A percentile compares a stretch with the other conserved stretches of the same genome.
These are phyloP conservation scores for Dentipellis fragilis DNA, from an alignment of 768 basidiomycete species.

Conservation along the genomic window DNA sequence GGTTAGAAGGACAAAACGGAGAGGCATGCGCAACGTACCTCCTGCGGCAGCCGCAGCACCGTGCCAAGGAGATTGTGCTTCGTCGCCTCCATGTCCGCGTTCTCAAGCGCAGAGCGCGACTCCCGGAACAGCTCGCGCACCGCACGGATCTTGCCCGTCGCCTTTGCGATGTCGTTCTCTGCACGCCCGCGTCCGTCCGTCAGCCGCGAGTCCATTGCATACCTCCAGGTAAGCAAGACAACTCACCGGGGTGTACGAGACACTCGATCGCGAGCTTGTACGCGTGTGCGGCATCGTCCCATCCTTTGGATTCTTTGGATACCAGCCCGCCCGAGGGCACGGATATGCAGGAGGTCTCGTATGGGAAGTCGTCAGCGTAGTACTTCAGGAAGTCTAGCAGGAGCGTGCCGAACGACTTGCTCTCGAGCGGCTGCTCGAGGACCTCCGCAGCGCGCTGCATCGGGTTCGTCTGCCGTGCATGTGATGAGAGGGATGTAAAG, in stretches of 20 bases:
- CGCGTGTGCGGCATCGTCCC: slow-evolving; percentile 15
- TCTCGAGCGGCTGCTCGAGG: slow-evolving; percentile 35
- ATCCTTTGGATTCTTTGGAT: slow-evolving; percentile 25
- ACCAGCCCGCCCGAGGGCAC: slow-evolving; percentile 24
- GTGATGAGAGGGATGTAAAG: too few species aligned
- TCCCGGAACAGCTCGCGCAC: slow-evolving; percentile 27
- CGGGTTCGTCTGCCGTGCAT: slow-evolving; percentile 43
- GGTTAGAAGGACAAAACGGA: not conserved
- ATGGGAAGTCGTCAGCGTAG: slow-evolving; percentile 42
- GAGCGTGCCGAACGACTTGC: slow-evolving; percentile 44
- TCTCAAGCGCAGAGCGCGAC: slow-evolving; percentile 16
- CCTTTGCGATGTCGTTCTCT: slow-evolving; percentile 33
- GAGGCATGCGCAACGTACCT: slow-evolving; percentile 5
- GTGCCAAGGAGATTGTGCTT: slow-evolving; percentile 15
- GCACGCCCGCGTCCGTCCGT: not conserved
- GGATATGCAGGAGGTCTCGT: slow-evolving; percentile 30
- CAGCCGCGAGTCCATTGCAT: not conserved
- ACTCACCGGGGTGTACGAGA: slow-evolving; percentile 29
- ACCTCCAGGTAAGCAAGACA: not conserved
- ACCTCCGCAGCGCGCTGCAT: slow-evolving; percentile 37
- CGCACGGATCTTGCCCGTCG: slow-evolving; percentile 21
- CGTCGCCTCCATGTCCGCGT: slow-evolving; percentile 2
- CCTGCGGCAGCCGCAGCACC: slow-evolving; percentile 14
- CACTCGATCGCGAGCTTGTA: slow-evolving; percentile 27
- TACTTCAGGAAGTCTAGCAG: slow-evolving; percentile 57